Evolutionary conservation across 352 stramenopile species (phyloP).

Genomic region (Phytophthora rubi): DNA sequence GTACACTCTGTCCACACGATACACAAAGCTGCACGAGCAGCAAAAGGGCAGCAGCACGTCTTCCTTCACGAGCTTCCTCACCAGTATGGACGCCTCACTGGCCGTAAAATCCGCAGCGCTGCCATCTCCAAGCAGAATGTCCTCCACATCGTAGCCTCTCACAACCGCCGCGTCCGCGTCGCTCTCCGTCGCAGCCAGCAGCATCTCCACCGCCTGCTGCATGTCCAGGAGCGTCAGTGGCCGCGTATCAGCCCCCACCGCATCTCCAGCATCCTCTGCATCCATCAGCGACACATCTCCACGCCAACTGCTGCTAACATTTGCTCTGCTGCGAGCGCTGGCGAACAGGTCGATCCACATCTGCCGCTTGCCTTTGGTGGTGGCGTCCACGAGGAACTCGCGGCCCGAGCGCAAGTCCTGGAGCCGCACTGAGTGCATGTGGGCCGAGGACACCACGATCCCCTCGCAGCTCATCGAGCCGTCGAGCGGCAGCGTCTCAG

Average conservation of each 20-base stretch:
- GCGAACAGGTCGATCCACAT: slow-evolving; percentile 63
- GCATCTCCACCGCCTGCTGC: slow-evolving; percentile 39
- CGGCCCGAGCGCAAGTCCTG: slow-evolving; percentile 45
- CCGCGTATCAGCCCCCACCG: neutral
- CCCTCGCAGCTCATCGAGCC: slow-evolving; percentile 52
- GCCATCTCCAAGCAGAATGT: slow-evolving; percentile 30
- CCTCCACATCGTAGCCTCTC: slow-evolving; percentile 41
- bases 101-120: slow-evolving; percentile 31
- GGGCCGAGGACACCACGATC: slow-evolving; percentile 67
- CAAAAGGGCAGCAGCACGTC: slow-evolving; percentile 42
- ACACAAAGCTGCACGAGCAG: slow-evolving; percentile 41
- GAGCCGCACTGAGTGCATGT: slow-evolving; percentile 63
- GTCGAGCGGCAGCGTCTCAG: slow-evolving; percentile 46
- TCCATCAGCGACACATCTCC: slow-evolving; percentile 6
- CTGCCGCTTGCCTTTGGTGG: slow-evolving; percentile 50
- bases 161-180: slow-evolving; percentile 26
- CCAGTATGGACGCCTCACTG: slow-evolving; percentile 13
- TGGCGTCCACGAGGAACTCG: slow-evolving; percentile 56
- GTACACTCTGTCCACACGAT: slow-evolving; percentile 42
- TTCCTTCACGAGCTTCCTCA: slow-evolving; percentile 32
- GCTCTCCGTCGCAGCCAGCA: slow-evolving; percentile 34
- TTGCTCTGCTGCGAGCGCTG: slow-evolving; percentile 37
- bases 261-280: neutral
- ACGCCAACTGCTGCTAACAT: slow-evolving; percentile 24
- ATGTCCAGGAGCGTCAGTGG: slow-evolving; percentile 21